Evolutionary conservation across 805 yeast species (phyloP).

Genomic region (Sugiyamaella mastotermitis): DNA sequence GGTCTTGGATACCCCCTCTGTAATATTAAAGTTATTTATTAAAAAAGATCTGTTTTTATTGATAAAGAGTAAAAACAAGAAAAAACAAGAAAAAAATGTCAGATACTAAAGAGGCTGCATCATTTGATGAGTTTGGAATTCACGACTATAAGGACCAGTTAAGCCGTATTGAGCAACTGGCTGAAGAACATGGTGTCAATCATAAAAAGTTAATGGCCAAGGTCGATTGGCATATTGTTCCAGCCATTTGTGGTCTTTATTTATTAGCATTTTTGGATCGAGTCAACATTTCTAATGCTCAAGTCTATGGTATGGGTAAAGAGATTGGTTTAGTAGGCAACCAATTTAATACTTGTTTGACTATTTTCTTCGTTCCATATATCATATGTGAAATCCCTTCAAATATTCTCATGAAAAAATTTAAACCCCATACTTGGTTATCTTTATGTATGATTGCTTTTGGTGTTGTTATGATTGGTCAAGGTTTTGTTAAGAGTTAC

Average conservation of each 20-base stretch:
- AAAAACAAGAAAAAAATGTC: background rate
- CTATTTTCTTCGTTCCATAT: conserved; percentile 69
- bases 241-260: conserved; percentile 70
- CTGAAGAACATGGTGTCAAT: conserved; percentile 44
- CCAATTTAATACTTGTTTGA: conserved; percentile 59
- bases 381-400: conserved; percentile 58
- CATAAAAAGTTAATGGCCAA: conserved; percentile 55
- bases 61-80: background rate
- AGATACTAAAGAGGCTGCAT: background rate
- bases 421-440: conserved; percentile 63
- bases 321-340: conserved; percentile 51
- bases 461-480: conserved; percentile 58
- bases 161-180: conserved; percentile 29
- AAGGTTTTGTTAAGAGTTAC: conserved; percentile 57
- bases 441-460: conserved; percentile 53
- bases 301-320: conserved; percentile 57
- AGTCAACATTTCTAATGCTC: conserved; percentile 78
- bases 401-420: conserved; percentile 51
- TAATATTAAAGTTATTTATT: no score
- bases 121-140: background rate
- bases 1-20: no score
- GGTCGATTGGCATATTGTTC: conserved; percentile 62
- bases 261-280: conserved; percentile 74
- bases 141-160: conserved; percentile 5
- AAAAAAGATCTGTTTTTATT: background rate